These are phyloP conservation scores for Fagus crenata DNA, from an alignment of 306 rosid genomes.

Conservation along the genomic window DNA sequence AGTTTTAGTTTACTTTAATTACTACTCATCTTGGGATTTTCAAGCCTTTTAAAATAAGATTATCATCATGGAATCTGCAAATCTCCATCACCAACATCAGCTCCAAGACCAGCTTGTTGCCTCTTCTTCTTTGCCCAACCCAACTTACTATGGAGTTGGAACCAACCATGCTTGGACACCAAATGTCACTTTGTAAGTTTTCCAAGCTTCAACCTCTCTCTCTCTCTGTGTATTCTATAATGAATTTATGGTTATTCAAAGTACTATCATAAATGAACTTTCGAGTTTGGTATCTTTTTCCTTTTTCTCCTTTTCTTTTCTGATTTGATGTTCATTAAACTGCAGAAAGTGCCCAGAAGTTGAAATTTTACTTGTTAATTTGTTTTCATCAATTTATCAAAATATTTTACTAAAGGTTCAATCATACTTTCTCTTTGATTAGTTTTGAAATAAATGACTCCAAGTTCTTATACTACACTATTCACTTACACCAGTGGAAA, in stretches of 20 bases:
- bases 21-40: conserved; percentile 79
- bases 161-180: conserved; percentile 56
- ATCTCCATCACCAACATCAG: conserved; percentile 60
- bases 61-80: conserved; percentile 66
- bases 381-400: neutral
- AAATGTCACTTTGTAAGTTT: conserved; percentile 49
- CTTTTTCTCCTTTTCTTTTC: conserved; percentile 5
- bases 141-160: conserved; percentile 49
- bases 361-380: neutral
- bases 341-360: conserved; percentile 4
- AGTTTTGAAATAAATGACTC: neutral
- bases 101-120: conserved; percentile 53
- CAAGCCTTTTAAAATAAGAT: conserved; percentile 39
- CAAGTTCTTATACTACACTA: neutral
- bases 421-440: neutral
- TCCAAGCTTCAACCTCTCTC: neutral
- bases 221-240: neutral
- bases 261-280: conserved; percentile 16
- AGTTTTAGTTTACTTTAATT: conserved; percentile 31
- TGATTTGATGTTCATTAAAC: conserved; percentile 7
- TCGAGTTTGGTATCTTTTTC: conserved; percentile 9
- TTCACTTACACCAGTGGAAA: conserved; percentile 1
- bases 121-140: conserved; percentile 38
- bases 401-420: neutral
- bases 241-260: conserved; percentile 7